phyloP scores from a whole-genome alignment of 2,329 filamentous ascomycete genomes.

The Furcasterigmium furcatum region DNA sequence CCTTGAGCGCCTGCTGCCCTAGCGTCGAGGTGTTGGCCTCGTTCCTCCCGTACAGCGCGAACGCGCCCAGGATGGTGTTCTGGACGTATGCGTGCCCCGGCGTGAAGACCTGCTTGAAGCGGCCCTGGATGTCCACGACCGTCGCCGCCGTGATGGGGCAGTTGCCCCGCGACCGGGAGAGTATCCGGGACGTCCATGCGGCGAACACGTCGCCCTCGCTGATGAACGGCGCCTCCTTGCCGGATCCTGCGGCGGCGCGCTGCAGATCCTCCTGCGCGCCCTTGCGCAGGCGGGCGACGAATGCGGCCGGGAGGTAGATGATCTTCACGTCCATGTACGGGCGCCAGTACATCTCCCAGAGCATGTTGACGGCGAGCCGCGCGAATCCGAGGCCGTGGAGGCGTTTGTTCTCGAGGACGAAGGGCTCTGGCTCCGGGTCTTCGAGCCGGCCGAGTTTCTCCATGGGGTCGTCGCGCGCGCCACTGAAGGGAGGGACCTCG shows the following conservation, averaged over 20 bases:
- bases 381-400: conserved; percentile 20
- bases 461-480: conserved; percentile 30
- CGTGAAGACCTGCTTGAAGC: conserved; percentile 13
- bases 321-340: conserved; percentile 25
- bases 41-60: conserved; percentile 15
- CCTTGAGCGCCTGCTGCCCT: conserved; percentile 20
- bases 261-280: conserved; percentile 14
- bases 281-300: conserved; percentile 21
- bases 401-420: conserved; percentile 5
- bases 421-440: neutral
- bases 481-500: conserved; percentile 31
- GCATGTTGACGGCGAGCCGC: conserved; percentile 24
- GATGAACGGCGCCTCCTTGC: conserved; percentile 26
- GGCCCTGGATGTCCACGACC: conserved; percentile 21
- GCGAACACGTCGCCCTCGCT: conserved; percentile 42
- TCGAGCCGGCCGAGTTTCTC: neutral
- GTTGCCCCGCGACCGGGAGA: conserved; percentile 7
- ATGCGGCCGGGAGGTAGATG: conserved; percentile 30
- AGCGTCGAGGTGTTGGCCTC: conserved; percentile 18
- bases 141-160: conserved; percentile 18
- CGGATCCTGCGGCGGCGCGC: too few relatives aligned
- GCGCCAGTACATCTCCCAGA: conserved; percentile 25
- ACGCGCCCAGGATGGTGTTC: conserved; percentile 18
- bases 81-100: conserved; percentile 17
- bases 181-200: conserved; percentile 31